Percentiles rank a stretch among this genome's conserved stretches.
phyloP scores from a whole-genome alignment of 805 yeast species.

The Metschnikowia koreensis region DNA sequence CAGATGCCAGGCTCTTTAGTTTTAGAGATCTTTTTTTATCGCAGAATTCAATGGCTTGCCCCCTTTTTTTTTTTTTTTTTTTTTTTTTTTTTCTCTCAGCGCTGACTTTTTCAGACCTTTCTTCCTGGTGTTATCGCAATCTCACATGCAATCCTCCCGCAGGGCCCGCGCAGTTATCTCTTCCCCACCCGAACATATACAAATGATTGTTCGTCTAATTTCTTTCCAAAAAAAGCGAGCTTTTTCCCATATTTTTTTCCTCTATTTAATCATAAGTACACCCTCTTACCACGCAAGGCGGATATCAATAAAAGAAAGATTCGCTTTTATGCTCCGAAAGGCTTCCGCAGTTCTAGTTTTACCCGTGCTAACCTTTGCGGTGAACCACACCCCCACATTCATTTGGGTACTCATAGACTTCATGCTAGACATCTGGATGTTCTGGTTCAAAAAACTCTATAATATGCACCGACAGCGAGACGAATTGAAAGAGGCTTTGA shows the following conservation, averaged over 20 bases:
- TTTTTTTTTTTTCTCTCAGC: not conserved
- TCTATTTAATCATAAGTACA: no score
- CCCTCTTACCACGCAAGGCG: no score
- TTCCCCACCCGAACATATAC: not conserved
- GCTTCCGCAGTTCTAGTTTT: conserved; percentile 12
- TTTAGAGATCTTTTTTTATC: no score
- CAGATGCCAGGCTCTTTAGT: no score
- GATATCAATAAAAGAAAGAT: not conserved
- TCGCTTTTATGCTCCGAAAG: conserved; percentile 11
- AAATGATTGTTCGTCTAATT: not conserved
- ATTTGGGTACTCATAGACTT: conserved; percentile 45
- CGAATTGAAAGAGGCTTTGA: conserved; percentile 47
- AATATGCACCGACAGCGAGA: conserved; percentile 37
- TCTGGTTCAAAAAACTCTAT: conserved; percentile 44
- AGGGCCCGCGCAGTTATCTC: not conserved
- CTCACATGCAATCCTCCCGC: not conserved
- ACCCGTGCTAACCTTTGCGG: conserved; percentile 26
- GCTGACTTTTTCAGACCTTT: no score
- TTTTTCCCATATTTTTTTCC: not conserved
- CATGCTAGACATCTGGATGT: conserved; percentile 42
- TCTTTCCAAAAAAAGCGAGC: not conserved
- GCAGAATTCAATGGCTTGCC: no score
- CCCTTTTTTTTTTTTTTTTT: not conserved
- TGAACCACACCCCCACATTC: conserved; percentile 37
- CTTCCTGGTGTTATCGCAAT: not conserved